Conservation (phyloP, 495 filamentous ascomycete species). For the Penicillium bialowiezense region DNA sequence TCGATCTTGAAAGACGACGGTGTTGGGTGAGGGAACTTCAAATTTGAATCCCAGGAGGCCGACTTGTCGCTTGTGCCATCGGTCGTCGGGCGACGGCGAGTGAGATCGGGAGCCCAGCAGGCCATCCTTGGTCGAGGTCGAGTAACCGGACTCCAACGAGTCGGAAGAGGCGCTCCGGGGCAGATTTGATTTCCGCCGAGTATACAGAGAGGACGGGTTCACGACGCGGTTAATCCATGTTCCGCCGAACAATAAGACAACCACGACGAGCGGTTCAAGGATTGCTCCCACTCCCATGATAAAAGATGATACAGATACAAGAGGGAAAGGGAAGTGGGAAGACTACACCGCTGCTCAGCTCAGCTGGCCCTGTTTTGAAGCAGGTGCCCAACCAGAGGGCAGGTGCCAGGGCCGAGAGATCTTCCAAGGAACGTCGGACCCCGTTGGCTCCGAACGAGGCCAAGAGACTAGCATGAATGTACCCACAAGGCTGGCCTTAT, state of each 20-base stretch:
- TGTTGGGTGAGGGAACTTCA: slow-evolving; percentile 54
- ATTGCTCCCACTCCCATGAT: slow-evolving; percentile 52
- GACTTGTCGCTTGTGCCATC: slow-evolving; percentile 45
- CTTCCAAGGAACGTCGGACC: too few species aligned
- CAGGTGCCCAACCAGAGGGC: too few species aligned
- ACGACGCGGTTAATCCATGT: slow-evolving; percentile 55
- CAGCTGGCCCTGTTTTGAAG: too few species aligned
- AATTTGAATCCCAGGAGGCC: slow-evolving; percentile 27
- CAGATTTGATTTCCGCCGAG: slow-evolving; percentile 20
- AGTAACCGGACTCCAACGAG: slow-evolving; percentile 30
- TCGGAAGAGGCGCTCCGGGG: slow-evolving; percentile 25
- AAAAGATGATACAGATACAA: not conserved
- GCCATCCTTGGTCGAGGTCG: slow-evolving; percentile 31
- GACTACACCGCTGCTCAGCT: too few species aligned
- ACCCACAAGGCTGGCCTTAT: not conserved
- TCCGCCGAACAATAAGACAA: slow-evolving; percentile 55
- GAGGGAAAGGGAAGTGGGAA: not conserved
- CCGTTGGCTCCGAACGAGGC: too few species aligned
- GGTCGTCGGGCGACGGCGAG: slow-evolving; percentile 31
- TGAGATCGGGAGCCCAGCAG: slow-evolving; percentile 20
- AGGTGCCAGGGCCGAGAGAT: too few species aligned
- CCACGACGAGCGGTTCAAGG: slow-evolving; percentile 53
- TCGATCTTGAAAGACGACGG: slow-evolving; percentile 48
- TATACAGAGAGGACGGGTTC: slow-evolving; percentile 3
- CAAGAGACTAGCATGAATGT: too few species aligned